Conservation (phyloP, 164 flowering plant species). For the Echeveria elegans region DNA sequence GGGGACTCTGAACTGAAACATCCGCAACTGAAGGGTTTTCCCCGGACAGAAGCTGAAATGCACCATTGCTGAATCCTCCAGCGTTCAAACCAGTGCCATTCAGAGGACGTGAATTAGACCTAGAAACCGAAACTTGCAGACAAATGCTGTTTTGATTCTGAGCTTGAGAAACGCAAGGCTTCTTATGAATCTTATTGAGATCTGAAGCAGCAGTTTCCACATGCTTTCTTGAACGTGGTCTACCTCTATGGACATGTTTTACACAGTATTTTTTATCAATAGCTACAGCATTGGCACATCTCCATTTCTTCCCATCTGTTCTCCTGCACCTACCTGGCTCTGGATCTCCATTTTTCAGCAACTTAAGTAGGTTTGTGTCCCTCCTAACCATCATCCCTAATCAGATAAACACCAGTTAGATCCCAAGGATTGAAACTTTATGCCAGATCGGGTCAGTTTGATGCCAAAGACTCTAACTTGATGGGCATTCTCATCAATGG, state of each 20-base stretch:
- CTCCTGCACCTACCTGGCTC: conserved; percentile 46
- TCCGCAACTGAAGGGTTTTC: no score
- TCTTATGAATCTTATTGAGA: conserved; percentile 3
- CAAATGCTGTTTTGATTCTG: not conserved
- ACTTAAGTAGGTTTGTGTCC: conserved; percentile 5
- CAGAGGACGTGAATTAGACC: not conserved
- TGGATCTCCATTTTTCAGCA: conserved; percentile 18
- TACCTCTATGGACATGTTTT: conserved; percentile 32
- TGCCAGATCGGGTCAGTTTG: not conserved
- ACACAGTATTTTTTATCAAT: conserved; percentile 40
- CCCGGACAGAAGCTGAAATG: not conserved
- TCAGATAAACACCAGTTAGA: not conserved
- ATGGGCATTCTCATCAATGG: no score
- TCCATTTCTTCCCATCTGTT: conserved; percentile 16
- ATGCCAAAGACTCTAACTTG: no score
- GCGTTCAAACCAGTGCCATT: not conserved
- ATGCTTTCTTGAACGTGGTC: conserved; percentile 48
- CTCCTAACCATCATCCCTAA: not conserved
- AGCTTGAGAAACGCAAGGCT: not conserved
- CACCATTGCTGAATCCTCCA: not conserved
- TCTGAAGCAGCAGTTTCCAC: conserved; percentile 30
- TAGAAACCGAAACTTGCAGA: not conserved
- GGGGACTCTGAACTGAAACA: no score
- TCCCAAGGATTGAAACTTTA: not conserved
- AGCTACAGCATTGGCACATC: conserved; percentile 48